Evolutionary conservation across 1,139 yeast species (phyloP).

Genomic region (Scheffersomyces titani): DNA sequence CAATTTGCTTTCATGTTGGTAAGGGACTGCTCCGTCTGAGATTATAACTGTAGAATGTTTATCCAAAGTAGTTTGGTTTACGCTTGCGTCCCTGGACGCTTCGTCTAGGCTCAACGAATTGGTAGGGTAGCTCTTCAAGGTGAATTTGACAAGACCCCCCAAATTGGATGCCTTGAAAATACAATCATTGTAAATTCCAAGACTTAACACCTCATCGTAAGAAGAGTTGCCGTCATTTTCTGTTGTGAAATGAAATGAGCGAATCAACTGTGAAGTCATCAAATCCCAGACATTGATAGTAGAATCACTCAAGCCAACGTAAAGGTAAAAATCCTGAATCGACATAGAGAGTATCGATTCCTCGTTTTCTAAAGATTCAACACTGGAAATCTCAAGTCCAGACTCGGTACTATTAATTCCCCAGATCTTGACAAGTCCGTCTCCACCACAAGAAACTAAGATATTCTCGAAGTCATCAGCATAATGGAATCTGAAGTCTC

Average conservation of each 20-base stretch:
- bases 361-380: slow-evolving; percentile 59
- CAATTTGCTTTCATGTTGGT: slow-evolving; percentile 13
- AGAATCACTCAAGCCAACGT: slow-evolving; percentile 79
- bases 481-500: slow-evolving; percentile 23
- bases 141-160: slow-evolving; percentile 57
- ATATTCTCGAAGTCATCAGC: slow-evolving; percentile 16
- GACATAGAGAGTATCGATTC: slow-evolving; percentile 72
- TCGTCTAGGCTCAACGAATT: background rate
- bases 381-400: slow-evolving; percentile 16
- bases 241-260: slow-evolving; percentile 50
- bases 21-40: slow-evolving; percentile 19
- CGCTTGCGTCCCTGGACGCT: slow-evolving; percentile 7
- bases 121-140: slow-evolving; percentile 31
- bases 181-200: slow-evolving; percentile 52
- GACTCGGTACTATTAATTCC: slow-evolving; percentile 19
- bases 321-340: slow-evolving; percentile 62
- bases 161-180: slow-evolving; percentile 56
- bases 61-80: slow-evolving; percentile 7
- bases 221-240: slow-evolving; percentile 5
- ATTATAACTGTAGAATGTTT: slow-evolving; percentile 11
- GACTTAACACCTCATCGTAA: slow-evolving; percentile 35
- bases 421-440: slow-evolving; percentile 85
- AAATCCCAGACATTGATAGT: slow-evolving; percentile 81
- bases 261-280: slow-evolving; percentile 70
- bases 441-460: slow-evolving; percentile 76